Evolutionary conservation across 768 basidiomycete genomes (phyloP), one percentile per base, ranked within the genome.

Genomic region (Lactarius vividus): DNA sequence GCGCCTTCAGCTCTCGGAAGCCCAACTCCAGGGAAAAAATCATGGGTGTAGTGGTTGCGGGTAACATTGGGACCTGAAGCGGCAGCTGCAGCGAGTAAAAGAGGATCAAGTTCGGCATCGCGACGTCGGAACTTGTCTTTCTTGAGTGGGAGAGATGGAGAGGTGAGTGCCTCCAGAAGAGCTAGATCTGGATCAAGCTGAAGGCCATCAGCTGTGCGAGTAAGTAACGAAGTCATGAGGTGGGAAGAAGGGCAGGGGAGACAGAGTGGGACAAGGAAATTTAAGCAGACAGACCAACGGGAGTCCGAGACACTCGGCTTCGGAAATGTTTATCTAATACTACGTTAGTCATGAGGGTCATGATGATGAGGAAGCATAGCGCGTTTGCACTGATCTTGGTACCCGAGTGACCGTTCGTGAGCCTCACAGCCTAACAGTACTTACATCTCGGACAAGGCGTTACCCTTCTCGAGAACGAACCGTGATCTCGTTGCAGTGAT

Each of bases 41-140:
- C 88, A 74, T 96, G 94, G 57, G 88, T 83, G 72, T 90, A 92
- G 74, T 96, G 94, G 71, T 94, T 92, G 54, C 91, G 83, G 44
- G 94, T 94, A 62, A 90, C 82, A 67, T 91, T 84, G 11, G 90
- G 88, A 4, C 87, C 88, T 0, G 89, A 87, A 0, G 89, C 87
- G 11, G 84, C 82, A 7, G 87, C 91, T 0, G 89, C 88, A 33
- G 90, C 91, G 62, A 94, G 83, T 61, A 94, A 79, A 7, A 94
- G 79, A 23, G 92, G 88, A 73, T 94, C 92, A 46, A 94, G 82
- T 0, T 85, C 83, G 7, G 89, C 86, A 74, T 93, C 90, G 49
- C 88, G 81, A 54, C 87, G 80, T 44, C 82, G 78, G 70, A 88
- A 82, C 33, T 73, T 70, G 26, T 78, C 70, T 71, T 79, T 81